Percentiles rank a stretch among this genome's conserved stretches.
Evolutionary conservation across 306 rosid species (phyloP).

Genomic region (Trifolium pratense): DNA sequence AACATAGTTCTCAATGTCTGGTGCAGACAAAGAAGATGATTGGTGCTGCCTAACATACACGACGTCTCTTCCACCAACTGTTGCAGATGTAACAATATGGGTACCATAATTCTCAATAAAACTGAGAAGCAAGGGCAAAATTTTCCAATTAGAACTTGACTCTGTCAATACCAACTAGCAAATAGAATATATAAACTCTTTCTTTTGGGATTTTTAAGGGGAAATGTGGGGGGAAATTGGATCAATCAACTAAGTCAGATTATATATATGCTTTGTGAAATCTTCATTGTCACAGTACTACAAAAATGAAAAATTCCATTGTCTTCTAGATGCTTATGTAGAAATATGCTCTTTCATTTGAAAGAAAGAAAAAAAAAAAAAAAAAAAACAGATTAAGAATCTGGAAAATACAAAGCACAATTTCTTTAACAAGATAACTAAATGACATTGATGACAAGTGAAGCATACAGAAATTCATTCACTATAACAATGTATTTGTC

Average conservation of each 20-base stretch:
- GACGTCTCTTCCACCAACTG: conserved; percentile 92
- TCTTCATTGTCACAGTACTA: conserved; percentile 14
- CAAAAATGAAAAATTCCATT: conserved; percentile 15
- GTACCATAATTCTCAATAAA: conserved; percentile 97
- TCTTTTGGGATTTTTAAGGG: conserved; percentile 19
- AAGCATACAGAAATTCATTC: neutral
- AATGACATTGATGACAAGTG: neutral
- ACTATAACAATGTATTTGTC: neutral
- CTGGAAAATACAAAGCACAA: conserved; percentile 8
- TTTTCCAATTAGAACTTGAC: conserved; percentile 36
- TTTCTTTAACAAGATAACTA: neutral
- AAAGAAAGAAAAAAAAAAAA: no score
- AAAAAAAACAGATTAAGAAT: neutral
- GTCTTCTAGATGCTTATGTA: neutral
- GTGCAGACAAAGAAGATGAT: conserved; percentile 71
- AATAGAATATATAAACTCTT: conserved; percentile 29
- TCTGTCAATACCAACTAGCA: conserved; percentile 26
- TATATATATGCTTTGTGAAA: conserved; percentile 17
- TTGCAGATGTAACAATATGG: conserved; percentile 92
- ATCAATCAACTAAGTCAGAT: conserved; percentile 28
- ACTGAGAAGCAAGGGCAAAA: conserved; percentile 59
- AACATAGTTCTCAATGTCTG: conserved; percentile 77
- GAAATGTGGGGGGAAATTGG: conserved; percentile 9
- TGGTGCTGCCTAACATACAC: conserved; percentile 96
- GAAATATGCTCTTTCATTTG: neutral